Evolutionary conservation across 2,329 filamentous ascomycete genomes (phyloP).

Genomic region (Xylariaceae sp.): DNA sequence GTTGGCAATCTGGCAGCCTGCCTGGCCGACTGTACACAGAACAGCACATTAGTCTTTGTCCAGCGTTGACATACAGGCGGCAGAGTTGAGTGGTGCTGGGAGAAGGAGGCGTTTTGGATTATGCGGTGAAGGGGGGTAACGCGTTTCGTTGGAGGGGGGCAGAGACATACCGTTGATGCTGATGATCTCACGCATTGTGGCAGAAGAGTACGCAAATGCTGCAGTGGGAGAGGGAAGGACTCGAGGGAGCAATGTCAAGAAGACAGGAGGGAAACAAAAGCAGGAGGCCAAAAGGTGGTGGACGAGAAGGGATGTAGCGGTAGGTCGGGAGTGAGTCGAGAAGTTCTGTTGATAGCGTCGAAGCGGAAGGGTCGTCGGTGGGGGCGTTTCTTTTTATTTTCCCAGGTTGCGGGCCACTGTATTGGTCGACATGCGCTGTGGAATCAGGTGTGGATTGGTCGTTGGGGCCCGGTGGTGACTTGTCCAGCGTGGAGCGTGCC

Average conservation of each 20-base stretch:
- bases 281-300: constrained; percentile 10
- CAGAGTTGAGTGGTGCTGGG: not conserved
- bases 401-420: too few species aligned
- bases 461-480: not conserved
- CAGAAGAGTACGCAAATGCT: constrained; percentile 33
- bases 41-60: constrained; percentile 44
- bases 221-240: constrained; percentile 27
- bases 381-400: constrained; percentile 26
- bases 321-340: constrained; percentile 20
- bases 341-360: constrained; percentile 19
- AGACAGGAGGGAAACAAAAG: constrained; percentile 21
- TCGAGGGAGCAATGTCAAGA: constrained; percentile 18
- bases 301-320: constrained; percentile 18
- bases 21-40: constrained; percentile 83
- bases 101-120: constrained; percentile 25
- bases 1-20: constrained; percentile 99
- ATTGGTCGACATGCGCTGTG: constrained; percentile 9
- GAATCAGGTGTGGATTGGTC: constrained; percentile 7
- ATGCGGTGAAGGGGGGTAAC: constrained; percentile 44
- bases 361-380: constrained; percentile 19
- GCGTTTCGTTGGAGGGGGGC: constrained; percentile 31
- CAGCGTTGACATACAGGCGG: constrained; percentile 9
- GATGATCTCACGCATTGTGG: constrained; percentile 98
- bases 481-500: too few species aligned
- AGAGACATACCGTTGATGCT: constrained; percentile 86